Percentiles rank a stretch among this genome's conserved stretches.
phyloP scores from a whole-genome alignment of 1,284 basidiomycete species.

The Xerocomus minutiporus region DNA sequence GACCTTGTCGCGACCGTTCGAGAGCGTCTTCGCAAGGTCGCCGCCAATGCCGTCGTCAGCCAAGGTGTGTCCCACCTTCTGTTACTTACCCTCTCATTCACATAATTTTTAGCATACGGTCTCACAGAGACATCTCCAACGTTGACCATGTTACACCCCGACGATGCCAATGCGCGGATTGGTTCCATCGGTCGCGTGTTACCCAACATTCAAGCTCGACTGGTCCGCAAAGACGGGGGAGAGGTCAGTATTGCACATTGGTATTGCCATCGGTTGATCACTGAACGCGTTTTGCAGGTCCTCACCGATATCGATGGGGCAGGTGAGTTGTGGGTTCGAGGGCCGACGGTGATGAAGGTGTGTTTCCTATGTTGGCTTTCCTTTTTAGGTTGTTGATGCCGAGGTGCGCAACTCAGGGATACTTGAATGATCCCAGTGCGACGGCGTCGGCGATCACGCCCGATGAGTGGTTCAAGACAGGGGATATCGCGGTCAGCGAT shows the following conservation, averaged over 20 bases:
- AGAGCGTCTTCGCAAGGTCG: conserved; percentile 39
- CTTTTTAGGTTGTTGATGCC: background rate
- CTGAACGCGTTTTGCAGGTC: conserved; percentile 13
- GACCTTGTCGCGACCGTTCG: conserved; percentile 50
- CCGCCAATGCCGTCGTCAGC: conserved; percentile 31
- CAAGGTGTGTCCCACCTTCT: conserved; percentile 41
- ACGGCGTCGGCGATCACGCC: conserved; percentile 63
- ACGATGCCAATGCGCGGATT: conserved; percentile 41
- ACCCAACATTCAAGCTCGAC: conserved; percentile 73
- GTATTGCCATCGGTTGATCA: background rate
- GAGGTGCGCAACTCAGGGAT: conserved; percentile 42
- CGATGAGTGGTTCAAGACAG: conserved; percentile 82
- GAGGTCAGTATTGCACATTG: conserved; percentile 28
- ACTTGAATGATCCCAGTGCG: conserved; percentile 62
- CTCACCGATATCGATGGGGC: conserved; percentile 26
- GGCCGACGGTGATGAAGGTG: conserved; percentile 77
- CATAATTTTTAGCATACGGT: conserved; percentile 54
- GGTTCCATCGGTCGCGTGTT: conserved; percentile 71
- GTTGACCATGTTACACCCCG: conserved; percentile 43
- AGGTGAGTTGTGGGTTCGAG: conserved; percentile 81
- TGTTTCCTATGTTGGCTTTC: background rate
- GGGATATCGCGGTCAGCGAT: conserved; percentile 66
- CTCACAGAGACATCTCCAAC: conserved; percentile 76
- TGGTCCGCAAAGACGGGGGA: conserved; percentile 61
- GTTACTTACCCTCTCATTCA: background rate